These are phyloP conservation scores for Picea engelmannii DNA, from an alignment of 83 land plant genomes.

Conservation along the genomic window DNA sequence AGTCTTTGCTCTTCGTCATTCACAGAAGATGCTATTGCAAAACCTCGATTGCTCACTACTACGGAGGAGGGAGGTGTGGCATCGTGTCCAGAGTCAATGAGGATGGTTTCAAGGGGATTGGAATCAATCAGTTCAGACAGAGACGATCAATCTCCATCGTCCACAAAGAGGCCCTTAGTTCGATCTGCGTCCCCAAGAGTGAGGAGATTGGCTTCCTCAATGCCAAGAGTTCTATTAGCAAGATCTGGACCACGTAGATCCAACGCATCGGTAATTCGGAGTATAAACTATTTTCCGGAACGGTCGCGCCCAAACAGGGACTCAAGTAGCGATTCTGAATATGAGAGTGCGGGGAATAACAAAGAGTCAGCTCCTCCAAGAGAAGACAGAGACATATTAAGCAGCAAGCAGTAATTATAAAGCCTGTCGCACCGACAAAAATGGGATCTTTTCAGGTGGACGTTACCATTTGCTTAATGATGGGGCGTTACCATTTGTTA, in stretches of 20 bases:
- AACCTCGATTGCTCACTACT: background rate
- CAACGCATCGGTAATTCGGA: conserved; percentile 51
- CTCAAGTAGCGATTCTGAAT: conserved; percentile 3
- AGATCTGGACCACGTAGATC: conserved; percentile 65
- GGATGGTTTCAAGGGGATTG: background rate
- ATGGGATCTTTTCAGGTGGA: too few relatives aligned
- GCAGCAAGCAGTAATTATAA: too few relatives aligned
- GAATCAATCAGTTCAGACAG: conserved; percentile 40
- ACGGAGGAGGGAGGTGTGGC: background rate
- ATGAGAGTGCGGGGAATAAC: conserved; percentile 6
- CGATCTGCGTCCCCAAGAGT: conserved; percentile 54
- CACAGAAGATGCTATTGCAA: background rate
- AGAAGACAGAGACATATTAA: background rate
- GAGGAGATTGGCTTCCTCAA: conserved; percentile 76
- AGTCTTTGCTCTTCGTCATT: background rate
- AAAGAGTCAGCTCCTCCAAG: background rate
- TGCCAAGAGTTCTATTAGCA: conserved; percentile 70
- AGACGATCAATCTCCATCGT: conserved; percentile 27
- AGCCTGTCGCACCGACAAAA: too few relatives aligned
- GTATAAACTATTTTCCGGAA: conserved; percentile 51
- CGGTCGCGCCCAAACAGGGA: conserved; percentile 17
- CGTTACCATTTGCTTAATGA: too few relatives aligned
- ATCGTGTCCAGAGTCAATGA: background rate
- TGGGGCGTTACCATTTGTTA: too few relatives aligned
- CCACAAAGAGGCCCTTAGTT: conserved; percentile 53